Percentiles rank a stretch among this genome's conserved stretches.
Evolutionary conservation across 2,329 filamentous ascomycete species (phyloP).

Genomic region (Chaetomium sp.): DNA sequence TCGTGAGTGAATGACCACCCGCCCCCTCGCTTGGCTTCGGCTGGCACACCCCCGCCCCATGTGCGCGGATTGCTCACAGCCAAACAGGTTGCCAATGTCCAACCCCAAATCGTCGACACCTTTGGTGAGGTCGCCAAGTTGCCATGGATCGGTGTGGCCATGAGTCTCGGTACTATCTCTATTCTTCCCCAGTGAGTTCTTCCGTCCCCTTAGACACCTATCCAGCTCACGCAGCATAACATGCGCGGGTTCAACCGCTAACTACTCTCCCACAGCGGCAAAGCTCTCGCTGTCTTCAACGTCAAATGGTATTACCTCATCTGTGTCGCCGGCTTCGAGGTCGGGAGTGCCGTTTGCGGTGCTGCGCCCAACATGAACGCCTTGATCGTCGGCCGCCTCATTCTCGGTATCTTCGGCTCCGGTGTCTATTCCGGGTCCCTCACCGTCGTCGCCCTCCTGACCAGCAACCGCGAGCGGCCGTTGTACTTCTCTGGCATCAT

Average conservation of each 20-base stretch:
- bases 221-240: neutral
- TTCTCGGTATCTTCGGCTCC: conserved; percentile 39
- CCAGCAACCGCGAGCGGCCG: neutral
- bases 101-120: neutral
- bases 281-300: neutral
- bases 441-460: conserved; percentile 16
- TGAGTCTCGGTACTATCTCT: neutral
- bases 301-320: neutral
- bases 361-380: conserved; percentile 34
- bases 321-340: conserved; percentile 33
- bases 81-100: neutral
- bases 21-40: no score
- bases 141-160: neutral
- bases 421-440: conserved; percentile 40
- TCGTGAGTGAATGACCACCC: neutral
- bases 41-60: no score
- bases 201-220: neutral
- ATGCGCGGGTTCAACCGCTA: neutral
- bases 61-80: neutral
- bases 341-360: conserved; percentile 40
- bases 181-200: neutral
- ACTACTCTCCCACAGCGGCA: neutral
- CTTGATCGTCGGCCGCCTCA: conserved; percentile 39
- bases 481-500: neutral
- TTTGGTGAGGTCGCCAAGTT: neutral